phyloP scores from a whole-genome alignment of 345 rosid species.

The Murraya paniculata region DNA sequence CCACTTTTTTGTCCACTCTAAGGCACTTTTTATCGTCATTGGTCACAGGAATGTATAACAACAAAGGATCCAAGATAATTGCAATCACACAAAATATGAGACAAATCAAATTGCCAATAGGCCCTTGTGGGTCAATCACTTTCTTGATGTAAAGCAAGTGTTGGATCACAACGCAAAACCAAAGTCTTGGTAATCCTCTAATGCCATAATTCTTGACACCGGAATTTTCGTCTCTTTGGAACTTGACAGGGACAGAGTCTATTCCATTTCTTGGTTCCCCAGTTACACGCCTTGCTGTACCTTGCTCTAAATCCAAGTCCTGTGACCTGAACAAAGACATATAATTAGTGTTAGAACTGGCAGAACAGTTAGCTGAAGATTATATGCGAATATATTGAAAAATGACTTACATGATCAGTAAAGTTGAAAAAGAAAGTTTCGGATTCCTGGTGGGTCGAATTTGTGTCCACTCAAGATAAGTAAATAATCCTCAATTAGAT shows the following conservation, averaged over 20 bases:
- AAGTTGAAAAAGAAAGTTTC: background rate
- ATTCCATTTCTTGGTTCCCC: background rate
- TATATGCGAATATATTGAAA: background rate
- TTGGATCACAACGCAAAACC: background rate
- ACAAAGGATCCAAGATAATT: conserved; percentile 12
- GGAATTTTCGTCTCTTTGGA: background rate
- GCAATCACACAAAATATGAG: background rate
- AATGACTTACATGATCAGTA: background rate
- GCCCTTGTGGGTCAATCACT: background rate
- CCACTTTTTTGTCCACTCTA: conserved; percentile 12
- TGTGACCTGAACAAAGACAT: background rate
- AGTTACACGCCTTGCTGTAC: background rate
- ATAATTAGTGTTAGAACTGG: background rate
- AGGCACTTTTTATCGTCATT: conserved; percentile 2
- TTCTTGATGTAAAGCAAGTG: background rate
- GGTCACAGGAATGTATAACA: conserved; percentile 9
- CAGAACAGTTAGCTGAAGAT: background rate
- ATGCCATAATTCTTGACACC: background rate
- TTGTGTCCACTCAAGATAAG: background rate
- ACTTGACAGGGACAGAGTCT: background rate
- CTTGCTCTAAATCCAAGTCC: background rate
- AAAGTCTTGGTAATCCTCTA: background rate
- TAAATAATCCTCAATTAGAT: background rate
- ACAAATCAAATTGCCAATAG: background rate
- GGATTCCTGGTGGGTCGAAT: too few relatives aligned